These are phyloP conservation scores for Metrosideros polymorpha DNA, from an alignment of 441 rosid species.

Conservation along the genomic window DNA sequence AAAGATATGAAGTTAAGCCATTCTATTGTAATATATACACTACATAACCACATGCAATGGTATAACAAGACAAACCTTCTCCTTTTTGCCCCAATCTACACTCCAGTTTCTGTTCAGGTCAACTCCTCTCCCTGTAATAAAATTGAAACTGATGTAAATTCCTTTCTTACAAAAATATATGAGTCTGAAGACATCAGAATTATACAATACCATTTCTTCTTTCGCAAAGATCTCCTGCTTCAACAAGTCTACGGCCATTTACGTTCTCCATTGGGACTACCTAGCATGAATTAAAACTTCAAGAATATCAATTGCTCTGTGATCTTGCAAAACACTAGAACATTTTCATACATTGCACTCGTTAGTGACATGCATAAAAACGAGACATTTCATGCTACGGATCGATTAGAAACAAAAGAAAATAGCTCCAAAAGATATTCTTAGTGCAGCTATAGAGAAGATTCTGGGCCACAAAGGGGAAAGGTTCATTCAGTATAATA, in stretches of 20 bases:
- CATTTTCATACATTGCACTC: background rate
- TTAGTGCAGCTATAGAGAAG: background rate
- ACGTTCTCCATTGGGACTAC: conserved; percentile 82
- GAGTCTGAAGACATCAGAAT: background rate
- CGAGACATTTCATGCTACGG: background rate
- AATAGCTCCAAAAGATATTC: background rate
- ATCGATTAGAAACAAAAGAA: background rate
- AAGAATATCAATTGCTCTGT: background rate
- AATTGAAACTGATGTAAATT: background rate
- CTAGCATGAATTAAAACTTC: conserved; percentile 14
- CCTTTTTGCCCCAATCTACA: conserved; percentile 99
- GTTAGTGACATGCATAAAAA: background rate
- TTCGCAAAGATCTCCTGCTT: conserved; percentile 83
- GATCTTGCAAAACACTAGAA: background rate
- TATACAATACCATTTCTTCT: conserved; percentile 60
- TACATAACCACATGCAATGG: background rate
- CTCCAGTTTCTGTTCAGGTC: conserved; percentile 98
- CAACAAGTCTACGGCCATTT: conserved; percentile 87
- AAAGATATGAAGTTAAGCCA: background rate
- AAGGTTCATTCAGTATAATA: background rate
- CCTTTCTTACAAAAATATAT: background rate
- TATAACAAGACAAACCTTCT: conserved; percentile 43
- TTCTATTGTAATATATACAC: background rate
- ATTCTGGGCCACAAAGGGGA: background rate
- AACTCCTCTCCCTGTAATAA: conserved; percentile 80